phyloP scores from a whole-genome alignment of 306 rosid genomes.

The Medicago ruthenica region DNA sequence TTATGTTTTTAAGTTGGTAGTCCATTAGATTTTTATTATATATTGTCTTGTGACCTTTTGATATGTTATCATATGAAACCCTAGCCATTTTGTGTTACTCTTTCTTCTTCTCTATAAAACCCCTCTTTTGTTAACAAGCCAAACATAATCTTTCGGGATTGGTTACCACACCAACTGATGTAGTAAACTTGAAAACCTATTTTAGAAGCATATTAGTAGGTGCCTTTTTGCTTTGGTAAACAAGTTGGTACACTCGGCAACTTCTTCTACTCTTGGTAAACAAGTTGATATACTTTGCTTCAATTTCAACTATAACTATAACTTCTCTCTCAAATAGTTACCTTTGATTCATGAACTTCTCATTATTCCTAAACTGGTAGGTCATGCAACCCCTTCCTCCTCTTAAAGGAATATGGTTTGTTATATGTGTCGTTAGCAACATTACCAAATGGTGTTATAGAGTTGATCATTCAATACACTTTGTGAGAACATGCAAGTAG shows the following conservation, averaged over 20 bases:
- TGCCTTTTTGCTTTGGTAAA: not conserved
- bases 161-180: no score
- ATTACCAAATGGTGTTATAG: not conserved
- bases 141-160: no score
- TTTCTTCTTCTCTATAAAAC: no score
- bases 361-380: conserved; percentile 9
- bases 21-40: no score
- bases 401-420: conserved; percentile 27
- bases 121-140: no score
- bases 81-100: no score
- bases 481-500: no score
- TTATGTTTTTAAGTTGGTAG: no score
- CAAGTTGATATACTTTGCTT: not conserved
- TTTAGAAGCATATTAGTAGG: no score
- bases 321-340: not conserved
- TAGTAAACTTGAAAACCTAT: no score
- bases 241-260: not conserved
- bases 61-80: no score
- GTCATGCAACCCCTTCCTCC: conserved; percentile 16
- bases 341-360: conserved; percentile 12
- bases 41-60: no score
- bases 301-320: not conserved
- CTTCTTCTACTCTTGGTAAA: not conserved
- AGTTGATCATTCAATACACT: not conserved
- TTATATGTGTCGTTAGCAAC: conserved; percentile 43